Conservation (phyloP, 1,284 basidiomycete species). For the Golubevia sp. region DNA sequence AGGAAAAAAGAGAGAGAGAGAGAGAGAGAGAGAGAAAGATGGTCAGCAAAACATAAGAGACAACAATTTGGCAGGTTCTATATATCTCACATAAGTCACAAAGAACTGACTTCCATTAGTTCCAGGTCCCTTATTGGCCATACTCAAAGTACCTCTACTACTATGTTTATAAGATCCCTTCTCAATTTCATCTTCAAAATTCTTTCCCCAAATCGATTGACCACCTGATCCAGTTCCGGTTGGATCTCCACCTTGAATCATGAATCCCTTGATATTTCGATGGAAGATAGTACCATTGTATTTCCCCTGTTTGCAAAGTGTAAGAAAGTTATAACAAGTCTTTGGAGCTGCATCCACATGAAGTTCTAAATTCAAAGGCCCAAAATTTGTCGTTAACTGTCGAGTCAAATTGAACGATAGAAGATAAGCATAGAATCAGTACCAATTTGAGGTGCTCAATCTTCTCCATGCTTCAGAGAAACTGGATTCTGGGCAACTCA, state of each 20-base stretch:
- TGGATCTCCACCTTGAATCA: slow-evolving; percentile 97
- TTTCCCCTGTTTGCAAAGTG: slow-evolving; percentile 71
- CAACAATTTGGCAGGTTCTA: too few relatives aligned
- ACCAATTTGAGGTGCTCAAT: neutral
- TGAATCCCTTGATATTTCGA: slow-evolving; percentile 92
- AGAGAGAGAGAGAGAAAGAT: too few relatives aligned
- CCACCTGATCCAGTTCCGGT: slow-evolving; percentile 94
- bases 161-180: slow-evolving; percentile 27
- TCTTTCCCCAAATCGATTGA: slow-evolving; percentile 89
- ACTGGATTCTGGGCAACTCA: slow-evolving; percentile 16
- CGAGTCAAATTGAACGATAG: neutral
- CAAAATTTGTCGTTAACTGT: slow-evolving; percentile 46
- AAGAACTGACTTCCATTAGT: slow-evolving; percentile 33
- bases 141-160: slow-evolving; percentile 38
- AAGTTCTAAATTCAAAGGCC: slow-evolving; percentile 50
- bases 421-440: too few relatives aligned
- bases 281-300: slow-evolving; percentile 89
- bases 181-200: slow-evolving; percentile 90
- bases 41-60: too few relatives aligned
- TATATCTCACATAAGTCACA: too few relatives aligned
- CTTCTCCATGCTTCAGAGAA: neutral
- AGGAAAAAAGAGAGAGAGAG: too few relatives aligned
- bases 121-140: slow-evolving; percentile 52
- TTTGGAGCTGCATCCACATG: slow-evolving; percentile 72
- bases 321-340: slow-evolving; percentile 96